Conservation (phyloP, 164 flowering plant species). For the Piper longum region DNA sequence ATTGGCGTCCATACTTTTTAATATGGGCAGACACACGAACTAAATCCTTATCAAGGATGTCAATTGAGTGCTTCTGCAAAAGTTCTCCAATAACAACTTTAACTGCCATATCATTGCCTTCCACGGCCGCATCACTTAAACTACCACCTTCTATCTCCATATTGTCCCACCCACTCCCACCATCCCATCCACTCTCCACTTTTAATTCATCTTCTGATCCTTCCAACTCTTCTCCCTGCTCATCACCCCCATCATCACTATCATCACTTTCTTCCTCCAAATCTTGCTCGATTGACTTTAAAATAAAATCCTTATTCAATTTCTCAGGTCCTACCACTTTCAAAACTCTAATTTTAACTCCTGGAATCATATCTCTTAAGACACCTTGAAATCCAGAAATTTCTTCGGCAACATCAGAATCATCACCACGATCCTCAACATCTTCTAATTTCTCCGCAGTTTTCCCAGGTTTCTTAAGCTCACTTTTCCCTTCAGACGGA, state of each 20-base stretch:
- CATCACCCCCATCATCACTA: constrained; percentile 37
- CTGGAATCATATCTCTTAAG: constrained; percentile 76
- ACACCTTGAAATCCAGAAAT: constrained; percentile 43
- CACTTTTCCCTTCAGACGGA: constrained; percentile 35
- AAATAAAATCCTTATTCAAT: constrained; percentile 49
- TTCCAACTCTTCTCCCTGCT: constrained; percentile 62
- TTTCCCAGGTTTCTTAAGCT: constrained; percentile 15
- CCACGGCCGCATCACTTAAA: constrained; percentile 18
- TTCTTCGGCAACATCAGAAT: constrained; percentile 40
- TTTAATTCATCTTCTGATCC: constrained; percentile 15
- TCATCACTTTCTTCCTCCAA: constrained; percentile 52
- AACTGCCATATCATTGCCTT: constrained; percentile 40
- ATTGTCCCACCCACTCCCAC: constrained; percentile 34
- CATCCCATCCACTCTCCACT: constrained; percentile 30
- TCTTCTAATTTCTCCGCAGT: constrained; percentile 37
- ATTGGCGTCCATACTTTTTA: constrained; percentile 37
- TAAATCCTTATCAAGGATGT: constrained; percentile 21
- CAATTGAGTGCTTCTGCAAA: constrained; percentile 34
- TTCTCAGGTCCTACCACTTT: constrained; percentile 59
- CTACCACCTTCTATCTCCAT: constrained; percentile 31
- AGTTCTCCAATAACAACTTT: constrained; percentile 59
- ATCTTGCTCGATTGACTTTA: constrained; percentile 62
- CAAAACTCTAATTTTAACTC: constrained; percentile 60
- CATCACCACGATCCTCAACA: constrained; percentile 44
- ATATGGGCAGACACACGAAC: constrained; percentile 72